Percentiles rank a stretch among this genome's conserved stretches.
Evolutionary conservation across 1,284 basidiomycete genomes (phyloP).

Genomic region (Trichosporon sp.): DNA sequence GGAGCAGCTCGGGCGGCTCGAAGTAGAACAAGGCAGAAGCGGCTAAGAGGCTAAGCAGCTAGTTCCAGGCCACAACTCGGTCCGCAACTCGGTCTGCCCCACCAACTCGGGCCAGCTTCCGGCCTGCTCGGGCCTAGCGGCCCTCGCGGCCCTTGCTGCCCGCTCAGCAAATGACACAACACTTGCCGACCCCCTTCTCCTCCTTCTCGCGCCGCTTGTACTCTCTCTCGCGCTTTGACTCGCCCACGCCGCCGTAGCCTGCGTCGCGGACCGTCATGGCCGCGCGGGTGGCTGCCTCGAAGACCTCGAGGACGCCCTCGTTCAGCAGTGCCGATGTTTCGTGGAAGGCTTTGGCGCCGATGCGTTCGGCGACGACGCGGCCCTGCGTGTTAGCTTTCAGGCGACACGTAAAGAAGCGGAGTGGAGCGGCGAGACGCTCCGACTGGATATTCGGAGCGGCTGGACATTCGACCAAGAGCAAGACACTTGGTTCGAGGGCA

Average conservation of each 20-base stretch:
- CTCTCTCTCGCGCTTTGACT: constrained; percentile 13
- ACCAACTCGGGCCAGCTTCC: too few species aligned
- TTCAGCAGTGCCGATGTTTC: constrained; percentile 88
- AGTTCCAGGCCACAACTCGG: too few species aligned
- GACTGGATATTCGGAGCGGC: too few species aligned
- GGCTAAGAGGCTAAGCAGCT: too few species aligned
- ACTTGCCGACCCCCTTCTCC: constrained; percentile 8
- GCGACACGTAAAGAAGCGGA: background rate
- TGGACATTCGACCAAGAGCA: too few species aligned
- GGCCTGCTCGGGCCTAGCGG: too few species aligned
- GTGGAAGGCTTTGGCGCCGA: constrained; percentile 84
- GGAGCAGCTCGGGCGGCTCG: too few species aligned
- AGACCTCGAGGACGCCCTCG: constrained; percentile 90
- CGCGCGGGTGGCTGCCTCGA: constrained; percentile 86
- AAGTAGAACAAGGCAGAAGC: too few species aligned
- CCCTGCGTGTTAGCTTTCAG: constrained; percentile 53
- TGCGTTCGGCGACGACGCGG: constrained; percentile 67
- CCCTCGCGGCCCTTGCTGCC: background rate
- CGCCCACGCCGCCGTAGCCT: constrained; percentile 44
- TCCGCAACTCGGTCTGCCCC: too few species aligned
- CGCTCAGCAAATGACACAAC: constrained; percentile 16
- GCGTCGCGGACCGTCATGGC: constrained; percentile 89
- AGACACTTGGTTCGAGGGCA: too few species aligned
- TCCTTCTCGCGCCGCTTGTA: constrained; percentile 11
- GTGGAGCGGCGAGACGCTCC: too few species aligned